Percentiles rank a stretch among this genome's conserved stretches.
phyloP scores from a whole-genome alignment of 371 early-diverging fungal species.

The Mortierella sp. region DNA sequence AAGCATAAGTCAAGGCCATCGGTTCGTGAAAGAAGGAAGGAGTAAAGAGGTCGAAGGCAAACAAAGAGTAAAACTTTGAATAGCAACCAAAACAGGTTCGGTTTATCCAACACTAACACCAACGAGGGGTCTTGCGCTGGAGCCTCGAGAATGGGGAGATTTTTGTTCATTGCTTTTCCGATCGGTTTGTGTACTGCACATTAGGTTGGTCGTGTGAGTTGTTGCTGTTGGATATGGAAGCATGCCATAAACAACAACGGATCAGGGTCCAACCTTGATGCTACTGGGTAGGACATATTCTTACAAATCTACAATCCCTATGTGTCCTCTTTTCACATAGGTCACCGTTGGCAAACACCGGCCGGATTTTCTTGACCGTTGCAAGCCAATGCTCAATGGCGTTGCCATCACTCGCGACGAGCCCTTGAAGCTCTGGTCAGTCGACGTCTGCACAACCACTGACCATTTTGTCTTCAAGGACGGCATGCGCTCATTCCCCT shows the following conservation, averaged over 20 bases:
- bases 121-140: not conserved
- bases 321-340: conserved; percentile 24
- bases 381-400: conserved; percentile 67
- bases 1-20: not conserved
- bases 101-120: not conserved
- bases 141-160: not conserved
- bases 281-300: not conserved
- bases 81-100: not conserved
- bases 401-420: conserved; percentile 62
- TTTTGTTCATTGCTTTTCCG: not conserved
- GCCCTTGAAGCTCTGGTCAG: conserved; percentile 63
- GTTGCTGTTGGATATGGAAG: not conserved
- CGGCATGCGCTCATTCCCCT: conserved; percentile 92
- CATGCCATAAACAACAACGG: not conserved
- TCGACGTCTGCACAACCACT: conserved; percentile 69
- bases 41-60: not conserved
- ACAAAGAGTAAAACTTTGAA: not conserved
- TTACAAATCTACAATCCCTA: not conserved
- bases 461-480: conserved; percentile 71
- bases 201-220: not conserved
- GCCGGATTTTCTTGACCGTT: conserved; percentile 91
- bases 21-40: not conserved
- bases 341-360: conserved; percentile 74
- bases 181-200: not conserved
- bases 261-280: not conserved